Evolutionary conservation across 2,329 filamentous ascomycete genomes (phyloP).

Genomic region (Orbilia ellipsospora): DNA sequence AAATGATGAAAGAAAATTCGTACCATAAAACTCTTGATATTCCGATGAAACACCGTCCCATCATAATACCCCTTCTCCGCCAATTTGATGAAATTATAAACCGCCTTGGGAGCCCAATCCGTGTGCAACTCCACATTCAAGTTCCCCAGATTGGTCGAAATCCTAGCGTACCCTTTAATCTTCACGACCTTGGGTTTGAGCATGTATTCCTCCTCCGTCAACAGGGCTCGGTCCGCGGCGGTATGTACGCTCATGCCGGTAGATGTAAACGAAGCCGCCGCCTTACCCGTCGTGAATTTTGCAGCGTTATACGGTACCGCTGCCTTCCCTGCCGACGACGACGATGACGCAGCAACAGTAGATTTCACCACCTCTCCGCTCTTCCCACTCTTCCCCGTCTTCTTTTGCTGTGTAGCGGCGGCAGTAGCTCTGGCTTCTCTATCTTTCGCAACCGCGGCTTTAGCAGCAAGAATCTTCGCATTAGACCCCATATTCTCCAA

Average conservation of each 20-base stretch:
- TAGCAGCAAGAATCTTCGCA: slow-evolving; percentile 87
- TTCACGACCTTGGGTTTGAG: slow-evolving; percentile 89
- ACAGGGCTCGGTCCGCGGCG: slow-evolving; percentile 82
- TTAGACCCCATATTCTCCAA: slow-evolving; percentile 79
- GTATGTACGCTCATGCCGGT: slow-evolving; percentile 94
- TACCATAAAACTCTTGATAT: slow-evolving; percentile 91
- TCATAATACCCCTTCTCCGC: slow-evolving; percentile 91
- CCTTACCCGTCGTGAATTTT: slow-evolving; percentile 86
- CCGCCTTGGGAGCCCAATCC: slow-evolving; percentile 88
- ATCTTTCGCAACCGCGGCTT: slow-evolving; percentile 91
- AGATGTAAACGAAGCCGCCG: slow-evolving; percentile 93
- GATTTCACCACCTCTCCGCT: slow-evolving; percentile 21
- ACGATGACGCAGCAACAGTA: neutral
- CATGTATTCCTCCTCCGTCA: slow-evolving; percentile 97
- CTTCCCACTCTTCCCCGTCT: neutral
- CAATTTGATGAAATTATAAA: slow-evolving; percentile 95
- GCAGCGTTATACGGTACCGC: slow-evolving; percentile 81
- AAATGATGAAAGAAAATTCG: neutral
- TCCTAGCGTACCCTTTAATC: slow-evolving; percentile 87
- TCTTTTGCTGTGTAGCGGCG: neutral
- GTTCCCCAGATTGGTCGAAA: slow-evolving; percentile 85
- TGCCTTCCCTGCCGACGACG: slow-evolving; percentile 15
- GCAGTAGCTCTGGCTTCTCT: slow-evolving; percentile 65
- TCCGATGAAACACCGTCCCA: slow-evolving; percentile 85
- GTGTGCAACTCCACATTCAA: slow-evolving; percentile 90